Base-by-base conservation (phyloP, 2,329 filamentous ascomycete genomes). In the Remersonia thermophila region DNA sequence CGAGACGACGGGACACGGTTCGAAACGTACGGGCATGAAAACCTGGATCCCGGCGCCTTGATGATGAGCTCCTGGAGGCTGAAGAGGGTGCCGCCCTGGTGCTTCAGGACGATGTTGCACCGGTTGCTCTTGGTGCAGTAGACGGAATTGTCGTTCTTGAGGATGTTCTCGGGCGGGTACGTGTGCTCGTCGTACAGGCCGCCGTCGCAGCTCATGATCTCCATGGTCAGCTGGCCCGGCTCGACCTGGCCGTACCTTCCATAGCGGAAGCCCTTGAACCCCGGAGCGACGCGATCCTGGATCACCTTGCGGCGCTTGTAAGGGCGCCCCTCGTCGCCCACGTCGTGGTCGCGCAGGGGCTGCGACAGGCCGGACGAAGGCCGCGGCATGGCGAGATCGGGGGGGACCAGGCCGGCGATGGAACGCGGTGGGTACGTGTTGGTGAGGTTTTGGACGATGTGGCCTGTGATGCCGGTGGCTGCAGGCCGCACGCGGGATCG, bases 101-200 rank as follows among this genome's bases (percentile, higher is more conserved):
- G 89, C 40, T 76, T 74, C 38, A 96, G 59, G 10, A 96, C 67
- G 48, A 96, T 75, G 52, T 94, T 94, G 62, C 86, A 95, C 39
- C 77, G 73, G 42, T 81, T 81, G n/a, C 76, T 78, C 55, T 89
- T 83, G 27, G 86, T 93, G 59, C 86, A 93, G 54, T 95, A 96
- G 2, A 94, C 84, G 9, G 80, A 83, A 39, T 69, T 67, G 57
- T 96, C 84, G 54, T 87, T 78, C 47, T 73, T 77, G 43, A 96
- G 66, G 18, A 95, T 78, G 54, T 94, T 94, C 47, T 87, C 83
- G 14, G 80, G 76, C 10, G 71, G 71, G 44, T 83, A 83, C 9
- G 66, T 60, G 37, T 65, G 60, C 48, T 78, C 73, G 43, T 80
- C 77, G 34, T 69, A 77, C 39, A 75, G 67, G 30, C 87, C 86